Evolutionary conservation across 2,329 filamentous ascomycete genomes (phyloP).

Genomic region (Microcera coccophila): DNA sequence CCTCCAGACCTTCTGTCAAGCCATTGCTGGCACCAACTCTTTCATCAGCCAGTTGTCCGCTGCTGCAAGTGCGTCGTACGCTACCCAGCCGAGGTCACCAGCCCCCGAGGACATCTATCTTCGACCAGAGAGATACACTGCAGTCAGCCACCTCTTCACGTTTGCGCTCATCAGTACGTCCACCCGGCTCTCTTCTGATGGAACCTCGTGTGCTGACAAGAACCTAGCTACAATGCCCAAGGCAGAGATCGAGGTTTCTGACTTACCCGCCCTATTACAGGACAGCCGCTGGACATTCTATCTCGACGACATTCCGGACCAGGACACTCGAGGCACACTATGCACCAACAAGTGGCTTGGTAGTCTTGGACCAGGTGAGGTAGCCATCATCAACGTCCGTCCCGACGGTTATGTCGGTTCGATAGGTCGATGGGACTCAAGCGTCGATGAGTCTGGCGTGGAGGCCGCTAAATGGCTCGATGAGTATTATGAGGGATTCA

Average conservation of each 20-base stretch:
- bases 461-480: conserved; percentile 54
- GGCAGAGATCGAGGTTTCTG: conserved; percentile 59
- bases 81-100: conserved; percentile 51
- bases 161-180: conserved; percentile 62
- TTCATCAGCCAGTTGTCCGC: conserved; percentile 58
- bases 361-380: conserved; percentile 50
- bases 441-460: conserved; percentile 47
- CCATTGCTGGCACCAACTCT: conserved; percentile 48
- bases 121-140: conserved; percentile 64
- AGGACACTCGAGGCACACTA: conserved; percentile 46
- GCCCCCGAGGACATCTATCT: conserved; percentile 63
- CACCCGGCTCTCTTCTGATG: no score
- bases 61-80: conserved; percentile 59
- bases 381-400: conserved; percentile 64
- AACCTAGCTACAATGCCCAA: conserved; percentile 55
- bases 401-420: conserved; percentile 72
- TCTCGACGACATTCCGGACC: conserved; percentile 60
- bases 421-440: conserved; percentile 52
- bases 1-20: conserved; percentile 55
- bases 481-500: conserved; percentile 51
- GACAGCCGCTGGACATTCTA: conserved; percentile 70
- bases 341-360: conserved; percentile 70
- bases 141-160: conserved; percentile 65
- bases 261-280: conserved; percentile 59
- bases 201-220: conserved; percentile 10